These are phyloP conservation scores for Cryphonectria japonica DNA, from an alignment of 2,329 filamentous ascomycete genomes.

Conservation along the genomic window DNA sequence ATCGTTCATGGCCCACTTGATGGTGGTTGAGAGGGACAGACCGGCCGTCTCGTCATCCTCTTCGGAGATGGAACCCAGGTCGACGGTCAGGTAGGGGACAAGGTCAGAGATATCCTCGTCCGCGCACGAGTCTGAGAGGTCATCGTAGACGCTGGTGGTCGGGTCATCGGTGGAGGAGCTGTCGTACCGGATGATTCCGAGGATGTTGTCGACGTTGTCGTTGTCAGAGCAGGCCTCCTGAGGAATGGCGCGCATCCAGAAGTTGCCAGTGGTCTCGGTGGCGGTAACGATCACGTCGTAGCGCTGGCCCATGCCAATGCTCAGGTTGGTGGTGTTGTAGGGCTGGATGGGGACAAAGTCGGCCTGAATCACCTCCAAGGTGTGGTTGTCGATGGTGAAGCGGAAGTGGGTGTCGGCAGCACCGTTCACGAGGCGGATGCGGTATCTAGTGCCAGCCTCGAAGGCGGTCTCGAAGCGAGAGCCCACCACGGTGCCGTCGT, in stretches of 20 bases:
- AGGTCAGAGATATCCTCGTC: slow-evolving; percentile 20
- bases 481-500: background rate
- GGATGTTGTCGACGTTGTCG: slow-evolving; percentile 18
- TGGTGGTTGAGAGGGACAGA: slow-evolving; percentile 6
- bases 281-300: slow-evolving; percentile 20
- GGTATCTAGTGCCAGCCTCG: slow-evolving; percentile 3
- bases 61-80: background rate
- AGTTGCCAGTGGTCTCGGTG: slow-evolving; percentile 13
- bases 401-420: slow-evolving; percentile 21
- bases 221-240: slow-evolving; percentile 22
- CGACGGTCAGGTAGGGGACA: slow-evolving; percentile 22
- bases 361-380: slow-evolving; percentile 6
- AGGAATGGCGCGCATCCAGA: slow-evolving; percentile 18
- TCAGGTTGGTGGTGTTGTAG: slow-evolving; percentile 9
- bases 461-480: slow-evolving; percentile 16
- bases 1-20: slow-evolving; percentile 20
- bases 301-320: slow-evolving; percentile 19
- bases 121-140: slow-evolving; percentile 16
- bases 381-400: slow-evolving; percentile 23
- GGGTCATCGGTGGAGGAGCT: slow-evolving; percentile 20
- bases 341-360: slow-evolving; percentile 21
- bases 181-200: slow-evolving; percentile 18
- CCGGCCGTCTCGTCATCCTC: slow-evolving; percentile 19
- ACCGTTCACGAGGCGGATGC: slow-evolving; percentile 13
- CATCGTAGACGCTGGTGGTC: slow-evolving; percentile 15